Percentiles rank a stretch among this genome's conserved stretches.
Conservation (phyloP, 1,139 yeast species). For the Yamadazyma dendronema region DNA sequence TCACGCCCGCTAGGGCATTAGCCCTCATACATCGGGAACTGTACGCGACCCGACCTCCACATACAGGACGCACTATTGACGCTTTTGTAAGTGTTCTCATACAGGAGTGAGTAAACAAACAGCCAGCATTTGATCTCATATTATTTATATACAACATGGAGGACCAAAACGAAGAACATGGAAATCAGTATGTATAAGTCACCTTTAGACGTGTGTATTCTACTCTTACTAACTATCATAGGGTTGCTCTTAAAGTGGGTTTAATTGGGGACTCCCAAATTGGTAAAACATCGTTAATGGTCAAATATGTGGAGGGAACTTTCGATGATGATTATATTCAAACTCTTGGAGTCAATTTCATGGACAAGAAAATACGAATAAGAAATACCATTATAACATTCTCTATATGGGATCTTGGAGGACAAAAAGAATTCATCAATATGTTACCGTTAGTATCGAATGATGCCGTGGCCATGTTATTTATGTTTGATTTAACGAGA, state of each 20-base stretch:
- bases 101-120: constrained; percentile 11
- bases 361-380: constrained; percentile 87
- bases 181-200: constrained; percentile 43
- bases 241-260: constrained; percentile 86
- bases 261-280: constrained; percentile 96
- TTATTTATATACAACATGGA: too few species aligned
- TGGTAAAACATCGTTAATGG: constrained; percentile 98
- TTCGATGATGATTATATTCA: constrained; percentile 92
- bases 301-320: constrained; percentile 91
- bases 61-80: not conserved
- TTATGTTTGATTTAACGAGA: constrained; percentile 89
- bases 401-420: constrained; percentile 96
- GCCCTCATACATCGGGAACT: too few species aligned
- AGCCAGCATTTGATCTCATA: constrained; percentile 5
- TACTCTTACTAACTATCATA: constrained; percentile 13
- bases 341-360: constrained; percentile 91
- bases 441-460: constrained; percentile 94
- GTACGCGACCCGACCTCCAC: too few species aligned
- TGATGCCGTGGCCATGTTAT: constrained; percentile 90
- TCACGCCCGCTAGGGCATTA: too few species aligned
- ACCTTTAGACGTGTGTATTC: too few species aligned
- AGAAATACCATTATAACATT: constrained; percentile 89
- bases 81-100: not conserved
- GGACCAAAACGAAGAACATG: constrained; percentile 28
- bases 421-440: constrained; percentile 92